Evolutionary conservation across 1,139 yeast genomes (phyloP).

Genomic region (Pichia kudriavzevii): DNA sequence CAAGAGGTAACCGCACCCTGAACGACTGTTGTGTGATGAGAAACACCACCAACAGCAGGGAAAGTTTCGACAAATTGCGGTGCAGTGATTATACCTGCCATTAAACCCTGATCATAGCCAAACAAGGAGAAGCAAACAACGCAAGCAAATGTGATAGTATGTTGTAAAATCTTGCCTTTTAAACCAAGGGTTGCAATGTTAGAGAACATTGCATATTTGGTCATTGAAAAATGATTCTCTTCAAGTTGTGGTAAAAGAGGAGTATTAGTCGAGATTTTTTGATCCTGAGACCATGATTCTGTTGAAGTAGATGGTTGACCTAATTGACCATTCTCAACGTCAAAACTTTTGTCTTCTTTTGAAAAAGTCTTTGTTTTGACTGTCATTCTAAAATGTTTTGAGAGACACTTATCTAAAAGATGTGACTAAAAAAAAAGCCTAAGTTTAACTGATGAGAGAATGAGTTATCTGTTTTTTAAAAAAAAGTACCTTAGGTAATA

Average conservation of each 20-base stretch:
- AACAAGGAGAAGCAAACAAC: conserved; percentile 62
- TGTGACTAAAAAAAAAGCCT: too few species aligned
- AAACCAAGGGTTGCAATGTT: conserved; percentile 35
- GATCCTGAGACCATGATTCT: background rate
- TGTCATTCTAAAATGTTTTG: too few species aligned
- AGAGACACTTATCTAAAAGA: too few species aligned
- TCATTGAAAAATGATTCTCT: conserved; percentile 3
- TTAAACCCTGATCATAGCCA: conserved; percentile 77
- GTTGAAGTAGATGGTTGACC: background rate
- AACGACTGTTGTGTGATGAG: conserved; percentile 34
- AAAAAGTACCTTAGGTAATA: too few species aligned
- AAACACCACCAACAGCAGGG: conserved; percentile 41
- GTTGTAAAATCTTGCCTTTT: conserved; percentile 36
- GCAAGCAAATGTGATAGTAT: conserved; percentile 48
- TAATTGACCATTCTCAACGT: conserved; percentile 9
- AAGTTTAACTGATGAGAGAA: too few species aligned
- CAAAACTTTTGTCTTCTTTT: too few species aligned
- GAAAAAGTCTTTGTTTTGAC: background rate
- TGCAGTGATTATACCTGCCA: conserved; percentile 65
- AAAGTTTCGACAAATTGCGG: conserved; percentile 49
- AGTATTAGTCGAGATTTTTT: background rate
- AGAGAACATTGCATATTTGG: conserved; percentile 4
- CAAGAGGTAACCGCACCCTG: conserved; percentile 68
- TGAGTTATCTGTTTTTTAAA: too few species aligned
- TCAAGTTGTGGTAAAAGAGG: background rate